phyloP scores from a whole-genome alignment of 805 yeast species.

The Wickerhamomyces bovis region DNA sequence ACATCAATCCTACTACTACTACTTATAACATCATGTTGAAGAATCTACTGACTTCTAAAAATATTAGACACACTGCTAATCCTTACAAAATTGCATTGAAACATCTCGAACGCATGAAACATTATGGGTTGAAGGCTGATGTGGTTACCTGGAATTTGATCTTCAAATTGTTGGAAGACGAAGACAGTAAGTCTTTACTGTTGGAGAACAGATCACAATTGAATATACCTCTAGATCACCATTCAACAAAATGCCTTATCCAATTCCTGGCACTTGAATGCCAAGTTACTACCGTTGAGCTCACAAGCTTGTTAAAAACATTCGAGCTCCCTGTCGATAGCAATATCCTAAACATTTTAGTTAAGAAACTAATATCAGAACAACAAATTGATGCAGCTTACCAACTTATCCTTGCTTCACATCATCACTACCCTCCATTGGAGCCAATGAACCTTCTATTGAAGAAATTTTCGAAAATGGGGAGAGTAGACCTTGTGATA shows the following conservation, averaged over 20 bases:
- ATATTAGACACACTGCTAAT: conserved; percentile 24
- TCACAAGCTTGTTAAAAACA: conserved; percentile 11
- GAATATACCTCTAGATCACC: conserved; percentile 27
- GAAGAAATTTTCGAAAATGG: conserved; percentile 25
- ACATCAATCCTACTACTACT: conserved; percentile 28
- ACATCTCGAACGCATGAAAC: conserved; percentile 28
- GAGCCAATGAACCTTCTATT: conserved; percentile 27
- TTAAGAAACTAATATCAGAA: conserved; percentile 24
- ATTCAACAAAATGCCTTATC: conserved; percentile 23
- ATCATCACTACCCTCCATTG: conserved; percentile 6
- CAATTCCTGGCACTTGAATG: conserved; percentile 15
- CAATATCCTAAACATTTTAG: conserved; percentile 21
- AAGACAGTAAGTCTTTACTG: conserved; percentile 26
- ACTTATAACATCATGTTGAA: conserved; percentile 35
- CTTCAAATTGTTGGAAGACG: conserved; percentile 28
- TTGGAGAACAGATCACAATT: conserved; percentile 27
- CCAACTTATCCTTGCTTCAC: conserved; percentile 17
- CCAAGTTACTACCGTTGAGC: conserved; percentile 6
- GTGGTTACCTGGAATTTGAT: conserved; percentile 33
- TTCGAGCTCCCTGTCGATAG: conserved; percentile 22
- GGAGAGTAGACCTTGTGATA: conserved; percentile 31
- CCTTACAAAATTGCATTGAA: conserved; percentile 24
- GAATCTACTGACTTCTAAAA: conserved; percentile 24
- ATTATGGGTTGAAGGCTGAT: conserved; percentile 26
- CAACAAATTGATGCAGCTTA: conserved; percentile 26